Percentiles rank a stretch among this genome's conserved stretches.
Conservation (phyloP, 495 filamentous ascomycete species). For the Neurospora sp. region DNA sequence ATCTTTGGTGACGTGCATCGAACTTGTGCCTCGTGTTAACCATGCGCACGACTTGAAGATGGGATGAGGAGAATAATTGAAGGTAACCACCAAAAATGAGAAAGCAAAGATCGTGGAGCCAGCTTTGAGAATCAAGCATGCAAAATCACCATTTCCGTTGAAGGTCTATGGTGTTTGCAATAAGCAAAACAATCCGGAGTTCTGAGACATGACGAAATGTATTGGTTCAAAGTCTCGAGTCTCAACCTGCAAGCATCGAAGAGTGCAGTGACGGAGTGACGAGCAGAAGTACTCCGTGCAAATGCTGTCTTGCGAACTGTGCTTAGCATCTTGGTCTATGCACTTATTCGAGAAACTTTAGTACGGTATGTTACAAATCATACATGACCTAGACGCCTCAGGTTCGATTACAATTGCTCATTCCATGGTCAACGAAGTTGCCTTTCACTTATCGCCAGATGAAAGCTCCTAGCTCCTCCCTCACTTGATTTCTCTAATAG, state of each 20-base stretch:
- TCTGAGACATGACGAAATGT: not conserved
- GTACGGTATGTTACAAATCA: not conserved
- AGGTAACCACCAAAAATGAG: not conserved
- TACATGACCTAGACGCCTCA: not conserved
- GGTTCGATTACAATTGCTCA: not conserved
- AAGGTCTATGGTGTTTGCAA: not conserved
- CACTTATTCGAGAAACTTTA: not conserved
- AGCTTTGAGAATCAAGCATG: not conserved
- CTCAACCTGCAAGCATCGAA: not conserved
- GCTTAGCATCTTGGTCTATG: not conserved
- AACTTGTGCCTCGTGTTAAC: not conserved
- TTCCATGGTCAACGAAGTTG: not conserved
- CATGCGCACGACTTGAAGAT: not conserved
- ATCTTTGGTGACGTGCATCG: not conserved
- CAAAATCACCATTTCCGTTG: not conserved
- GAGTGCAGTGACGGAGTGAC: not conserved
- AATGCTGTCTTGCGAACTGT: not conserved
- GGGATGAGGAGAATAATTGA: not conserved
- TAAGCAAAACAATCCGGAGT: not conserved
- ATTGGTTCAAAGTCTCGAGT: not conserved
- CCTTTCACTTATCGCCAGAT: too few relatives aligned
- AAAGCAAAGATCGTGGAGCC: not conserved
- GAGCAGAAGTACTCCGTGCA: not conserved
- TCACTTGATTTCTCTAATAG: too few relatives aligned
- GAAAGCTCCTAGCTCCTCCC: too few relatives aligned